Evolutionary conservation across 2,329 filamentous ascomycete genomes (phyloP).

Genomic region (Fusarium floridanum): DNA sequence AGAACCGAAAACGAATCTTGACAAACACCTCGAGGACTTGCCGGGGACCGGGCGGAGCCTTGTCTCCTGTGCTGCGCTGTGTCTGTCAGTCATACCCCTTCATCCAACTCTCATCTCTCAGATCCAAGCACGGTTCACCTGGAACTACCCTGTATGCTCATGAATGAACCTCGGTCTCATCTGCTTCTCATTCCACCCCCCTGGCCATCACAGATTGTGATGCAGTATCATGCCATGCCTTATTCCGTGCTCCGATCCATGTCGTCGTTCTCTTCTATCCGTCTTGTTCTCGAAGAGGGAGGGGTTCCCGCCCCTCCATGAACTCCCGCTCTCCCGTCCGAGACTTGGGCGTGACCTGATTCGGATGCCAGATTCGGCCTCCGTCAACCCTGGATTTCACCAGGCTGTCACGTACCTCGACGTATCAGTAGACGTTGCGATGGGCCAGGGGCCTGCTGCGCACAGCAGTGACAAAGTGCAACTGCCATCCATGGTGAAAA

Average conservation of each 20-base stretch:
- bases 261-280: conserved; percentile 22
- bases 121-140: conserved; percentile 23
- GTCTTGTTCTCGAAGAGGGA: conserved; percentile 13
- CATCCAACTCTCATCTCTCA: conserved; percentile 15
- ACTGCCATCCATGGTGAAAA: neutral
- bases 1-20: neutral
- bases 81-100: conserved; percentile 26
- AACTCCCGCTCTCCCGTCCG: conserved; percentile 19
- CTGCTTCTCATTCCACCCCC: neutral
- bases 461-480: neutral
- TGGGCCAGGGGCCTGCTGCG: conserved; percentile 15
- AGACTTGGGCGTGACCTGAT: conserved; percentile 10
- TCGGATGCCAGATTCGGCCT: conserved; percentile 35
- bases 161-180: conserved; percentile 36
- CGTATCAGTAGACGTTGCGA: conserved; percentile 13
- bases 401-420: conserved; percentile 5
- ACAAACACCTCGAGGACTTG: conserved; percentile 13
- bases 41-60: conserved; percentile 31
- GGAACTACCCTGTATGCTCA: conserved; percentile 14
- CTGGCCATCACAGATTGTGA: conserved; percentile 4
- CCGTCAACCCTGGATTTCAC: conserved; percentile 14
- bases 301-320: conserved; percentile 26
- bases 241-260: conserved; percentile 16
- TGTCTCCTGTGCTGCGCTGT: conserved; percentile 18
- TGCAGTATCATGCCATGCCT: conserved; percentile 8